phyloP scores from a whole-genome alignment of 192 early-diverging fungal species.

The Mortierella hygrophila region DNA sequence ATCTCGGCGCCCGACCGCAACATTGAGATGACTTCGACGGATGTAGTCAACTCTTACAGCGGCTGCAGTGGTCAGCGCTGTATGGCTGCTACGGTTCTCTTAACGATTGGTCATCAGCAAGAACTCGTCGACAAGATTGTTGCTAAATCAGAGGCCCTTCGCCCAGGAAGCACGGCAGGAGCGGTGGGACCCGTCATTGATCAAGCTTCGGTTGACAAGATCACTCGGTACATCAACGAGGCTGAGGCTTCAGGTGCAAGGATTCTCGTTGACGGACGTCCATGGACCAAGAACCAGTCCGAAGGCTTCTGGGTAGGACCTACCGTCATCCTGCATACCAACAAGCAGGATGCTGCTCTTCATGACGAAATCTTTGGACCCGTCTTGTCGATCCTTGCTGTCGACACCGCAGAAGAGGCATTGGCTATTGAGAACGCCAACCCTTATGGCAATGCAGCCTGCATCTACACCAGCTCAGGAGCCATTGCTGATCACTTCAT shows the following conservation, averaged over 20 bases:
- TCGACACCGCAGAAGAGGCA: conserved; percentile 70
- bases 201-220: conserved; percentile 68
- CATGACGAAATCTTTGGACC: conserved; percentile 90
- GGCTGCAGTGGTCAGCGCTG: conserved; percentile 86
- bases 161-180: conserved; percentile 64
- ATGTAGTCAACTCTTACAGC: conserved; percentile 81
- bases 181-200: conserved; percentile 87
- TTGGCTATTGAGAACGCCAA: conserved; percentile 81
- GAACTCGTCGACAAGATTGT: conserved; percentile 74
- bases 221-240: conserved; percentile 73
- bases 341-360: conserved; percentile 70
- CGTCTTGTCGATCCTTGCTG: conserved; percentile 74
- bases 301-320: conserved; percentile 84
- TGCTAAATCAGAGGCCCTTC: conserved; percentile 65
- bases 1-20: conserved; percentile 84
- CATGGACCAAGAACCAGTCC: conserved; percentile 38
- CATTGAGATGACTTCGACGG: conserved; percentile 81
- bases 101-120: conserved; percentile 78
- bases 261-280: conserved; percentile 80
- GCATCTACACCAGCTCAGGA: conserved; percentile 76
- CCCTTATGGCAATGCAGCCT: conserved; percentile 78
- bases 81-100: conserved; percentile 81
- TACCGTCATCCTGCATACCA: conserved; percentile 73
- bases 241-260: conserved; percentile 65
- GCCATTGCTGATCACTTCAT: conserved; percentile 77